These are phyloP conservation scores for Bryum argenteum DNA, from an alignment of 225 moss, liverwort and hornwort species.

Conservation along the genomic window DNA sequence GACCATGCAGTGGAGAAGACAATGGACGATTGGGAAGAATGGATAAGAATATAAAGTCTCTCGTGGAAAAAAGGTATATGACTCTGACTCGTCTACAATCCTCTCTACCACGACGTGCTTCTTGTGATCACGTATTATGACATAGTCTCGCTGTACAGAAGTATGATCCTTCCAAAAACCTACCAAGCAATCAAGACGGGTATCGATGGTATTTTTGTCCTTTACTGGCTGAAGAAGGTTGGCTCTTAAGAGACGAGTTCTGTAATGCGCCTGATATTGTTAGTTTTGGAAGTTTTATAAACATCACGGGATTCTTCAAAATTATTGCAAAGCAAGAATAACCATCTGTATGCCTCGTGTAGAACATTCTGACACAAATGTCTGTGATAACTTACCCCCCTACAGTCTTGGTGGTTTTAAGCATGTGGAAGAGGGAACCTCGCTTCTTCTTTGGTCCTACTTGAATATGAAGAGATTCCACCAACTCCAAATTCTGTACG, in stretches of 20 bases:
- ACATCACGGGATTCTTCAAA: slow-evolving; percentile 8
- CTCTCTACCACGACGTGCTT: slow-evolving; percentile 26
- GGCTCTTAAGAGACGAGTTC: slow-evolving; percentile 84
- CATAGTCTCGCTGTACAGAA: slow-evolving; percentile 12
- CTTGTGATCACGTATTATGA: slow-evolving; percentile 20
- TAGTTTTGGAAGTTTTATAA: slow-evolving; percentile 13
- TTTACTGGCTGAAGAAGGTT: slow-evolving; percentile 93
- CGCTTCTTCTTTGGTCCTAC: slow-evolving; percentile 58
- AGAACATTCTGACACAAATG: not conserved
- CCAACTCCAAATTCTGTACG: slow-evolving; percentile 83
- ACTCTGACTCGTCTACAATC: slow-evolving; percentile 43
- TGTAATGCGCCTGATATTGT: slow-evolving; percentile 36
- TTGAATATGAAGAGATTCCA: slow-evolving; percentile 63
- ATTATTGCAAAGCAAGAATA: not conserved
- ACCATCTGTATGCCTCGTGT: slow-evolving; percentile 6
- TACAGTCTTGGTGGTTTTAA: slow-evolving; percentile 86
- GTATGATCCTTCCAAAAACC: slow-evolving; percentile 27
- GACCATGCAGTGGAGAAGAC: slow-evolving; percentile 12
- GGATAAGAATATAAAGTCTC: not conserved
- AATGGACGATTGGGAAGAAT: slow-evolving; percentile 1
- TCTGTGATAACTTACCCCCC: slow-evolving; percentile 68
- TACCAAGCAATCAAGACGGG: slow-evolving; percentile 89
- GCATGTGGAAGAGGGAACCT: slow-evolving; percentile 75
- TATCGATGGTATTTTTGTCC: slow-evolving; percentile 78
- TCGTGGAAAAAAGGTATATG: slow-evolving; percentile 1